Evolutionary conservation across 768 basidiomycete species (phyloP).

Genomic region (Rhodocollybia butyracea): DNA sequence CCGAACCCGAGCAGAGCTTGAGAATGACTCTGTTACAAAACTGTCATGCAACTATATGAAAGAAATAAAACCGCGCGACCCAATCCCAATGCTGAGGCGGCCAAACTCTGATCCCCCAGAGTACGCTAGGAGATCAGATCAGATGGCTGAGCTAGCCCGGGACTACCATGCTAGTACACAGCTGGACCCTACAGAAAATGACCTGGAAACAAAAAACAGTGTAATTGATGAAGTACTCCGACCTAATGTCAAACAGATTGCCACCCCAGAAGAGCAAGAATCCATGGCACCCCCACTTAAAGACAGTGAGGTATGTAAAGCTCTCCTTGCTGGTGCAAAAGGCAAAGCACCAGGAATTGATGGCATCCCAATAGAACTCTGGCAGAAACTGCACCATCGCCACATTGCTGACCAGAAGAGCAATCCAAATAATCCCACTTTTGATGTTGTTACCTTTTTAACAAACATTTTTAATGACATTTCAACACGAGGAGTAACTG

Average conservation of each 20-base stretch:
- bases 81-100: background rate
- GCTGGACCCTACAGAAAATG: background rate
- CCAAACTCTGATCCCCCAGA: no score
- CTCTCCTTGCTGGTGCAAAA: no score
- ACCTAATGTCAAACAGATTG: background rate
- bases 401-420: background rate
- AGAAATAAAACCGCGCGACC: background rate
- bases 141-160: background rate
- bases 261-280: background rate
- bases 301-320: no score
- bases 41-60: background rate
- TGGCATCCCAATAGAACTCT: background rate
- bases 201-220: background rate
- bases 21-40: background rate
- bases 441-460: constrained; percentile 5
- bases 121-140: no score
- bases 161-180: constrained; percentile 10
- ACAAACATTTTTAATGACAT: constrained; percentile 20
- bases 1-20: background rate
- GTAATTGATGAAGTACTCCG: background rate
- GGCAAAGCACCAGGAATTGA: no score
- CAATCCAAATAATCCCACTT: background rate
- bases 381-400: background rate
- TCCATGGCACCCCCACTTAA: no score
- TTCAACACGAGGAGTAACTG: constrained; percentile 14